Conservation (phyloP, 2,329 filamentous ascomycete genomes). For the Chalaropsis thielavioides region DNA sequence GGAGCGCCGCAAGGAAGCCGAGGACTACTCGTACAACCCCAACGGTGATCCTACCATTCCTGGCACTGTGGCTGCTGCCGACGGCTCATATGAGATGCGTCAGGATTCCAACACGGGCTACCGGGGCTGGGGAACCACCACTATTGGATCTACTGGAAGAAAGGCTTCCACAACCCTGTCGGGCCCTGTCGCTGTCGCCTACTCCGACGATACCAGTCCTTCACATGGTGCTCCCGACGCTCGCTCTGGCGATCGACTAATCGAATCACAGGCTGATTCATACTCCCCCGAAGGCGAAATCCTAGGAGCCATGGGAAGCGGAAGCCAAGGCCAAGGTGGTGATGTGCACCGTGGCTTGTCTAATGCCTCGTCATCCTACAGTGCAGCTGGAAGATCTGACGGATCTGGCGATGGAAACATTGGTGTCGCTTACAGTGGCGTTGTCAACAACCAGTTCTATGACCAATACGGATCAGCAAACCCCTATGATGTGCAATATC, state of each 20-base stretch:
- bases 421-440: conserved; percentile 35
- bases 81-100: conserved; percentile 55
- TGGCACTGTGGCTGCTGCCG: conserved; percentile 32
- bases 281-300: conserved; percentile 62
- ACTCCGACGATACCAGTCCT: conserved; percentile 50
- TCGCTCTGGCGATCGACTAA: conserved; percentile 53
- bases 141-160: conserved; percentile 46
- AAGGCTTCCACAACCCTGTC: conserved; percentile 86
- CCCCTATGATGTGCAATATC: conserved; percentile 17
- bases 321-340: conserved; percentile 28
- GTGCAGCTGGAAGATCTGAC: conserved; percentile 61
- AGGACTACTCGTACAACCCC: conserved; percentile 96
- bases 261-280: conserved; percentile 30
- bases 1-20: conserved; percentile 83
- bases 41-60: conserved; percentile 77
- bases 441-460: conserved; percentile 32
- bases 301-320: conserved; percentile 66
- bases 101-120: conserved; percentile 70
- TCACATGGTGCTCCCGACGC: conserved; percentile 57
- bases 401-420: conserved; percentile 40
- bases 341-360: conserved; percentile 81
- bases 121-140: conserved; percentile 81
- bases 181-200: conserved; percentile 48
- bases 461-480: conserved; percentile 24
- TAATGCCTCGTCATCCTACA: conserved; percentile 94